phyloP scores from a whole-genome alignment of 2,329 filamentous ascomycete genomes.

The Fusarium fujikuroi region DNA sequence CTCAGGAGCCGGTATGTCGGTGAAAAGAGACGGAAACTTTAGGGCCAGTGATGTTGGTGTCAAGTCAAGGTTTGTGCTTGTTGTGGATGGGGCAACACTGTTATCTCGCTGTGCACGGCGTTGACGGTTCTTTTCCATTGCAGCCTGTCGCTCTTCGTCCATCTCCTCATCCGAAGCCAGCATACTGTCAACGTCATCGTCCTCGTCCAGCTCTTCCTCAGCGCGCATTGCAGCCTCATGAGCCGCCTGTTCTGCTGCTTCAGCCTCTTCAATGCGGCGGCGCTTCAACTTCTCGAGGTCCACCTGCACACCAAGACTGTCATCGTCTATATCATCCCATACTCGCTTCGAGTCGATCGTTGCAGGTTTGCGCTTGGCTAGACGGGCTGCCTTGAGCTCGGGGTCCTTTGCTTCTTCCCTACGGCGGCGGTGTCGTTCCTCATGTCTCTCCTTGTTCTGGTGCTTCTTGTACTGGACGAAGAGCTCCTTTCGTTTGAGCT shows the following conservation, averaged over 20 bases:
- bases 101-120: slow-evolving; percentile 59
- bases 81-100: slow-evolving; percentile 67
- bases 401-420: slow-evolving; percentile 89
- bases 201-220: slow-evolving; percentile 54
- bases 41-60: slow-evolving; percentile 68
- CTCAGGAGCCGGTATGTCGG: slow-evolving; percentile 65
- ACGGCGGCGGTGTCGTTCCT: slow-evolving; percentile 80
- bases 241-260: slow-evolving; percentile 61
- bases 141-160: slow-evolving; percentile 58
- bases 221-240: slow-evolving; percentile 53
- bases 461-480: slow-evolving; percentile 84
- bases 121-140: slow-evolving; percentile 56
- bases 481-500: slow-evolving; percentile 79
- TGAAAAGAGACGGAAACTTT: slow-evolving; percentile 72
- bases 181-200: slow-evolving; percentile 81
- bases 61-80: slow-evolving; percentile 71
- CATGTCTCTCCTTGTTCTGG: slow-evolving; percentile 77
- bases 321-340: slow-evolving; percentile 82
- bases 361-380: slow-evolving; percentile 80
- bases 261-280: slow-evolving; percentile 64
- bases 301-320: slow-evolving; percentile 65
- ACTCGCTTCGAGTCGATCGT: slow-evolving; percentile 90
- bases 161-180: slow-evolving; percentile 71
- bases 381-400: slow-evolving; percentile 75
- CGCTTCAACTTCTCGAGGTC: slow-evolving; percentile 70